Conservation (phyloP, 768 basidiomycete genomes). For the Macrolepiota albuminosa region DNA sequence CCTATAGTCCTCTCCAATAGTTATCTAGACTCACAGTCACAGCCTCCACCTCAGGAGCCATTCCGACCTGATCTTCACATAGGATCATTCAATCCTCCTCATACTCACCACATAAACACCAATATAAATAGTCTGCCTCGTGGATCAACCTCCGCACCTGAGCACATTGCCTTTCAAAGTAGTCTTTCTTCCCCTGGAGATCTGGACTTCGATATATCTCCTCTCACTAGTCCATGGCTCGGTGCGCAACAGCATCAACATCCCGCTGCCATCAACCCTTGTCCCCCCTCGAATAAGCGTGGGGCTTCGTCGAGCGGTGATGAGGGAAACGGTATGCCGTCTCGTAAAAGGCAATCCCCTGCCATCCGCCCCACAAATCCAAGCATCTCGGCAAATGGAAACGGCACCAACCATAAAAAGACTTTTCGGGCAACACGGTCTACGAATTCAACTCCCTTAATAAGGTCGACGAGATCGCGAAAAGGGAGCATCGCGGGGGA, state of each 20-base stretch:
- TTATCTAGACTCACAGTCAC: conserved; percentile 18
- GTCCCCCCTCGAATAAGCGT: conserved; percentile 39
- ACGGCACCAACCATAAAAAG: conserved; percentile 16
- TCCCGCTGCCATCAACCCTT: conserved; percentile 8
- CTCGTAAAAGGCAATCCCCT: conserved; percentile 53
- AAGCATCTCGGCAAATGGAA: conserved; percentile 5
- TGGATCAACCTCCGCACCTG: conserved; percentile 61
- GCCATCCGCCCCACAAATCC: conserved; percentile 36
- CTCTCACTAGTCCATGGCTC: conserved; percentile 79
- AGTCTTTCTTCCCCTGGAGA: conserved; percentile 44
- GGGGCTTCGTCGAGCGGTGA: conserved; percentile 54
- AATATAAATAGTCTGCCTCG: conserved; percentile 13
- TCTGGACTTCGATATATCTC: conserved; percentile 71
- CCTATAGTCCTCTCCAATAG: conserved; percentile 52
- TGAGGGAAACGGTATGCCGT: conserved; percentile 35
- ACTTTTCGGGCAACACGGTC: conserved; percentile 40
- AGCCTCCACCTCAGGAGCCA: conserved; percentile 16
- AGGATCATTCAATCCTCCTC: conserved; percentile 9
- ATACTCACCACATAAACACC: conserved; percentile 19
- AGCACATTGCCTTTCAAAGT: conserved; percentile 65
- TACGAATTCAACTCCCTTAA: conserved; percentile 54
- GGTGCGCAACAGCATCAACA: conserved; percentile 51
- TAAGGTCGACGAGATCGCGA: conserved; percentile 40
- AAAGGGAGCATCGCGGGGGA: conserved; percentile 38
- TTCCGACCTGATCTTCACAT: conserved; percentile 19